phyloP scores from a whole-genome alignment of 371 early-diverging fungal species.

The Sporodiniella umbellata region DNA sequence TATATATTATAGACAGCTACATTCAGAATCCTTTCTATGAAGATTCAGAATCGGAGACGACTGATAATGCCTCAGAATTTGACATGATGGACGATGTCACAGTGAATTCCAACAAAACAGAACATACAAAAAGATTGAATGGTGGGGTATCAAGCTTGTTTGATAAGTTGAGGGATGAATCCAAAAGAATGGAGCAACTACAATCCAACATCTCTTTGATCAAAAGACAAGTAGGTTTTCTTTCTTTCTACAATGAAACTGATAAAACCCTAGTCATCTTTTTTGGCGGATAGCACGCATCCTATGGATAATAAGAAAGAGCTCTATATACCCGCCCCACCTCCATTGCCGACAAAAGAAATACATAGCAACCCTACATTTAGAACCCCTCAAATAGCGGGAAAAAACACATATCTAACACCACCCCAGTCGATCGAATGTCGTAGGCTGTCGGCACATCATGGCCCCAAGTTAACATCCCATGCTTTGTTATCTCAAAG shows the following conservation, averaged over 20 bases:
- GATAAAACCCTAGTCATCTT: conserved; percentile 6
- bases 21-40: conserved; percentile 16
- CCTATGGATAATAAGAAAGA: background rate
- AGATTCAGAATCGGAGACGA: conserved; percentile 10
- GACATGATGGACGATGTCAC: background rate
- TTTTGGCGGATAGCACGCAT: conserved; percentile 6
- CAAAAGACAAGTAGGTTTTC: conserved; percentile 15
- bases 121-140: background rate
- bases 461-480: background rate
- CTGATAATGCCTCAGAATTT: background rate
- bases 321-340: background rate
- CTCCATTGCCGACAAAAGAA: background rate
- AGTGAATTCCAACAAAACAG: background rate
- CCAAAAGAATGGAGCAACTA: conserved; percentile 12
- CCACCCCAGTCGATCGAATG: conserved; percentile 6
- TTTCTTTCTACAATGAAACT: background rate
- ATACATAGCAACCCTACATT: background rate
- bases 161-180: conserved; percentile 9
- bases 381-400: background rate
- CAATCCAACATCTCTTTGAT: conserved; percentile 6
- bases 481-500: background rate
- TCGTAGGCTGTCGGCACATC: background rate
- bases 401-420: background rate
- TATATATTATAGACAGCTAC: background rate
- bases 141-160: background rate